These are phyloP conservation scores for Diaporthe vaccinii DNA, from an alignment of 2,329 filamentous ascomycete genomes.

Conservation along the genomic window DNA sequence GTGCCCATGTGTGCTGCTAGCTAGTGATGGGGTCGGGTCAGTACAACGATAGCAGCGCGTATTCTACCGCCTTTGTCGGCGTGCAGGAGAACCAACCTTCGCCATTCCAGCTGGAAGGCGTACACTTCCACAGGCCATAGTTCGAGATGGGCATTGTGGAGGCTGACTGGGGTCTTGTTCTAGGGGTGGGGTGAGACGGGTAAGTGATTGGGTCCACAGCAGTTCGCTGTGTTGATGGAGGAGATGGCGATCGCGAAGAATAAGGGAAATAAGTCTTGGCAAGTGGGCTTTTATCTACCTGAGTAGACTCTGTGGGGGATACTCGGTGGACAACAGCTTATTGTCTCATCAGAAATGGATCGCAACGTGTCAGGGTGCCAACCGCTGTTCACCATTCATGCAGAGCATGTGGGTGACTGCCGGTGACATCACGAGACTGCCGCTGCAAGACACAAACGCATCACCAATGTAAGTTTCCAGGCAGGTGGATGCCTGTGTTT, in stretches of 20 bases:
- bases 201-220: slow-evolving; percentile 2
- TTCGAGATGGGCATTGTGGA: slow-evolving; percentile 42
- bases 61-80: slow-evolving; percentile 13
- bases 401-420: too few species aligned
- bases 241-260: neutral
- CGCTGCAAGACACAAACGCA: too few species aligned
- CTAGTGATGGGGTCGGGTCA: neutral
- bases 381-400: too few species aligned
- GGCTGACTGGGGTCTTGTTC: neutral
- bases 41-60: neutral
- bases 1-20: slow-evolving; percentile 41
- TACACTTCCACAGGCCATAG: slow-evolving; percentile 45
- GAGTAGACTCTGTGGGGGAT: too few species aligned
- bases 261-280: neutral
- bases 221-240: neutral
- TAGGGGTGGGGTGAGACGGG: neutral
- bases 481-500: too few species aligned
- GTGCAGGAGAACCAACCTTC: slow-evolving; percentile 13
- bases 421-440: too few species aligned
- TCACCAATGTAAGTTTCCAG: too few species aligned
- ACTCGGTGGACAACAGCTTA: too few species aligned
- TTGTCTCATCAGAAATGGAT: too few species aligned
- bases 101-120: slow-evolving; percentile 42
- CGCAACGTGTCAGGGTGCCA: too few species aligned
- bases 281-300: neutral